phyloP scores from a whole-genome alignment of 176 grass and related monocot species.

The Elymus sibiricus region DNA sequence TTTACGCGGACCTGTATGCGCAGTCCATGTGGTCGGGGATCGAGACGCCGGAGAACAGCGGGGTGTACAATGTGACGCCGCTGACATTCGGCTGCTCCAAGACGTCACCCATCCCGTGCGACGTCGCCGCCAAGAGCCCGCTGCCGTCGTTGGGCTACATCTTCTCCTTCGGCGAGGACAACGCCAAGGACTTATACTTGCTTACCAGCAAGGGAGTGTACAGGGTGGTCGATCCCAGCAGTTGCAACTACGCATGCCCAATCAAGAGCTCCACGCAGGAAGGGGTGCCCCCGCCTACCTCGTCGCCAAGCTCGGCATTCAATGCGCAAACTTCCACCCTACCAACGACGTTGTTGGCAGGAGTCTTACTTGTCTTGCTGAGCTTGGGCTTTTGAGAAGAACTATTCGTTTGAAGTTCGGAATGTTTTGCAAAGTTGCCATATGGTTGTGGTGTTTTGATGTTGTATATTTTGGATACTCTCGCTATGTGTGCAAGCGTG shows the following conservation, averaged over 20 bases:
- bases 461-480: background rate
- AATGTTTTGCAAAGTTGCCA: background rate
- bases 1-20: slow-evolving; percentile 83
- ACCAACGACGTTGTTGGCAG: background rate
- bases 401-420: background rate
- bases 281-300: background rate
- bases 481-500: background rate
- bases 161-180: slow-evolving; percentile 80
- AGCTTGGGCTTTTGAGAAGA: slow-evolving; percentile 14
- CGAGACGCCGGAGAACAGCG: slow-evolving; percentile 62
- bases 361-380: background rate
- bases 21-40: slow-evolving; percentile 43
- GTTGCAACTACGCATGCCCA: slow-evolving; percentile 62
- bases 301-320: background rate
- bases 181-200: slow-evolving; percentile 61
- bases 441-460: background rate
- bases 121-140: slow-evolving; percentile 48
- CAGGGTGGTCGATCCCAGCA: slow-evolving; percentile 63
- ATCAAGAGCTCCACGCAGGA: slow-evolving; percentile 43
- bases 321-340: background rate
- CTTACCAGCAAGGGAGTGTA: slow-evolving; percentile 89
- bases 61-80: slow-evolving; percentile 35
- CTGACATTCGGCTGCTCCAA: slow-evolving; percentile 60
- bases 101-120: slow-evolving; percentile 71
- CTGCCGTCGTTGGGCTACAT: slow-evolving; percentile 80